Percentiles rank a stretch among this genome's conserved stretches.
phyloP scores from a whole-genome alignment of 257 asterid species.

The Eustoma russellianum region DNA sequence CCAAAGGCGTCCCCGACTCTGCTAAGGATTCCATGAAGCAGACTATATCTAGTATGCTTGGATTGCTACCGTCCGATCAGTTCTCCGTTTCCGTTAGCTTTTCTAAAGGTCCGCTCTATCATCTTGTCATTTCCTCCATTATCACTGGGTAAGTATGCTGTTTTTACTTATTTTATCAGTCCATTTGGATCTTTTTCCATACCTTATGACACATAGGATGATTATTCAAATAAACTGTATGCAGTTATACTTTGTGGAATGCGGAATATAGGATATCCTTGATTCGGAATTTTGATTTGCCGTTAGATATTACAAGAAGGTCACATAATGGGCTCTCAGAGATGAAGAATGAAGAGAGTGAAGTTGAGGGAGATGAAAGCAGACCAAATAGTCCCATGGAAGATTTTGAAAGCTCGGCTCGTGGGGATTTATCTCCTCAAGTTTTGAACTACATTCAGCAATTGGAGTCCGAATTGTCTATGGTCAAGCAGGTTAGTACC shows the following conservation, averaged over 20 bases:
- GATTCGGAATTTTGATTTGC: constrained; percentile 75
- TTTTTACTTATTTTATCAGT: background rate
- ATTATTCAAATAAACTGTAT: no score
- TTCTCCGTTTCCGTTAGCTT: constrained; percentile 64
- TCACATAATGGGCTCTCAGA: constrained; percentile 20
- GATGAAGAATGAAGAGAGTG: constrained; percentile 34
- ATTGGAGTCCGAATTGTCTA: constrained; percentile 57
- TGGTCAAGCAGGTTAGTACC: constrained; percentile 55
- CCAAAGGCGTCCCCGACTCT: constrained; percentile 78
- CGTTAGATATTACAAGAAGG: constrained; percentile 23
- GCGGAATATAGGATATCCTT: constrained; percentile 83
- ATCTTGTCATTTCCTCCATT: constrained; percentile 78
- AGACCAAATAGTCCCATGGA: constrained; percentile 25
- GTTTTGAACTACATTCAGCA: constrained; percentile 54
- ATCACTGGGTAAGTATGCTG: constrained; percentile 61
- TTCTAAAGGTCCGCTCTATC: constrained; percentile 62
- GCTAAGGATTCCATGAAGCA: constrained; percentile 99
- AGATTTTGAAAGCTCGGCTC: constrained; percentile 21
- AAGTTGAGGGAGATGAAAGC: constrained; percentile 22
- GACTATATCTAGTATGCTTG: constrained; percentile 94
- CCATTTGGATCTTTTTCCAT: no score
- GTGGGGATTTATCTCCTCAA: constrained; percentile 47
- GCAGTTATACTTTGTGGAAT: constrained; percentile 93
- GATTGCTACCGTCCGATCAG: constrained; percentile 94
- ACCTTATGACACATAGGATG: no score